Base-by-base conservation (phyloP, 192 early-diverging fungal genomes). In the Coemansia aciculifera region DNA sequence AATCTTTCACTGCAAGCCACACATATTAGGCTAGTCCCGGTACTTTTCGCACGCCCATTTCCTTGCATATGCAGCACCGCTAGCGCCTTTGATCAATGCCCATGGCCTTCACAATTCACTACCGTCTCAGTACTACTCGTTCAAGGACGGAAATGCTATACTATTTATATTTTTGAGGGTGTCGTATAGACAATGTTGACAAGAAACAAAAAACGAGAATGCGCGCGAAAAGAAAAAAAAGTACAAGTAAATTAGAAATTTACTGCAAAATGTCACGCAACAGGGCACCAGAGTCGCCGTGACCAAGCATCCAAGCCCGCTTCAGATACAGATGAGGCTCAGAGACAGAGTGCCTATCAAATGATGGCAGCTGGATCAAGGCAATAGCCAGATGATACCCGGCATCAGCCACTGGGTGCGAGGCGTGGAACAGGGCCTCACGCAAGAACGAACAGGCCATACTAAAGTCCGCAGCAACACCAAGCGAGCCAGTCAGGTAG, bases 341-440 rank as follows among this genome's bases (percentile, higher is more conserved):
- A 0, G 81, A 75, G 9, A 78, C 68, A 0, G 71, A 59, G 44
- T 62, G 64, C 24, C 72, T 68, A 29, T 75, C 77, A 56, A 83
- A 79, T 3, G 73, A 76, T 2, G 81, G 81, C 6, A 83, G 70
- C 70, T 83, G 81, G 44, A 83, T 75, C 19, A 83, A 48, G n/a
- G 81, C 73, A 24, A 78, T 43, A 2, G 81, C 72, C 59, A 83
- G 63, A 29, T 83, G 72, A 29, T 57, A 57, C 4, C 77, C 77
- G 2, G 81, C 81, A 59, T 83, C 81, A 15, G 81, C 72, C n/a
- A 83, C 71, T 17, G 81, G 81, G 60, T 83, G 75, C 15, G 81
- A 60, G 10, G 77, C 64, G 31, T 83, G 81, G 62, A 75, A 78
- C 44, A 79, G 65, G 9, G 81, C 62, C 64, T 79, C 76, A 49